These are phyloP conservation scores for Candida ipomoeae DNA, from an alignment of 805 yeast species.

Conservation along the genomic window DNA sequence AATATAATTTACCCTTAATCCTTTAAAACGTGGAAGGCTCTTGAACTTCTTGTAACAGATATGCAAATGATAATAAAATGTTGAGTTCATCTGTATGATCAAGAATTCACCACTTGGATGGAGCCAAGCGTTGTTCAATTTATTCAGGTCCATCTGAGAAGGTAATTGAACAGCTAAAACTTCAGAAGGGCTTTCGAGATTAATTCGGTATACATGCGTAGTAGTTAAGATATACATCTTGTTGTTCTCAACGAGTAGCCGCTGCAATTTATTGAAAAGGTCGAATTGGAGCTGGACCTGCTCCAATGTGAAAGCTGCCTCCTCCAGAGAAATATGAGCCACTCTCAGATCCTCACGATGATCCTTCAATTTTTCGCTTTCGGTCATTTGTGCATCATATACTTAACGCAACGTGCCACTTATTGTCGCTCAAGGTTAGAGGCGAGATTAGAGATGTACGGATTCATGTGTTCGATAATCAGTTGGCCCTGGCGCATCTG, in stretches of 20 bases:
- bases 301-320: slow-evolving; percentile 30
- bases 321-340: slow-evolving; percentile 5
- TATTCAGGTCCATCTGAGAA: slow-evolving; percentile 6
- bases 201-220: slow-evolving; percentile 25
- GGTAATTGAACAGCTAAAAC: slow-evolving; percentile 25
- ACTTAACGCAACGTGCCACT: neutral
- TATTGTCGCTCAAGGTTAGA: neutral
- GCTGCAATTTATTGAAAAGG: slow-evolving; percentile 22
- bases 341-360: neutral
- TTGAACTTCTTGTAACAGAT: slow-evolving; percentile 38
- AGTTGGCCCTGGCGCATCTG: neutral
- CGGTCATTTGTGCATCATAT: neutral
- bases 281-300: slow-evolving; percentile 39
- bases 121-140: slow-evolving; percentile 31
- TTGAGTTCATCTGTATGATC: slow-evolving; percentile 24
- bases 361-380: neutral
- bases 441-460: neutral
- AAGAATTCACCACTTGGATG: slow-evolving; percentile 37
- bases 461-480: neutral
- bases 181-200: slow-evolving; percentile 33
- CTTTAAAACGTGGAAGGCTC: slow-evolving; percentile 44
- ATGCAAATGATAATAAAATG: slow-evolving; percentile 41
- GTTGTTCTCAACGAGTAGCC: slow-evolving; percentile 30
- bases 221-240: slow-evolving; percentile 30
- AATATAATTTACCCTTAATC: slow-evolving; percentile 30